Evolutionary conservation across 768 basidiomycete genomes (phyloP).

Genomic region (Daedaleopsis nitida): DNA sequence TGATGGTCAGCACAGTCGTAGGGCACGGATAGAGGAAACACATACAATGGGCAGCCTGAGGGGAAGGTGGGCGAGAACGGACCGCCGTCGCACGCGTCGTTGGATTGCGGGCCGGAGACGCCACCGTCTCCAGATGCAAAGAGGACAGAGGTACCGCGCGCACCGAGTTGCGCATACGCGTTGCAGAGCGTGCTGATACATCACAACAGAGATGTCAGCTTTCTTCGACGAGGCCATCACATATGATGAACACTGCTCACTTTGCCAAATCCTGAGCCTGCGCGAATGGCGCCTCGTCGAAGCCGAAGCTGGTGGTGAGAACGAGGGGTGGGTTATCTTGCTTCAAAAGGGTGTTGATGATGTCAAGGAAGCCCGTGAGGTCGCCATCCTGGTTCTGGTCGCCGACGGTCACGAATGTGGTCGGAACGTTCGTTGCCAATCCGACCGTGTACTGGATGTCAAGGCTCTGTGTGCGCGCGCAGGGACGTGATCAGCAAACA

Average conservation of each 20-base stretch:
- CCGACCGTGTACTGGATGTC: slow-evolving; percentile 42
- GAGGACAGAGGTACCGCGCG: slow-evolving; percentile 38
- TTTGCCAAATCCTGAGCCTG: slow-evolving; percentile 23
- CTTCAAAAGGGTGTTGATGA: slow-evolving; percentile 30
- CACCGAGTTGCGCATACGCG: slow-evolving; percentile 37
- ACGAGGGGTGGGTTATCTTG: slow-evolving; percentile 32
- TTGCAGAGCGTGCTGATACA: slow-evolving; percentile 34
- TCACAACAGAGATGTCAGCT: not conserved
- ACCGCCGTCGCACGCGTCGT: slow-evolving; percentile 43
- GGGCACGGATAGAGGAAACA: not conserved
- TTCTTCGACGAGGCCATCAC: not conserved
- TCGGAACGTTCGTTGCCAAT: slow-evolving; percentile 36
- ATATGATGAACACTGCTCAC: slow-evolving; percentile 21
- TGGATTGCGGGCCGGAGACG: slow-evolving; percentile 32
- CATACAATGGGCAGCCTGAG: slow-evolving; percentile 37
- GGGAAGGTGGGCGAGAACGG: slow-evolving; percentile 40
- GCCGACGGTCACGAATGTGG: slow-evolving; percentile 37
- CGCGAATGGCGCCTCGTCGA: slow-evolving; percentile 32
- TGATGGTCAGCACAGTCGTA: not conserved
- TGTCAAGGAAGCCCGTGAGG: slow-evolving; percentile 38
- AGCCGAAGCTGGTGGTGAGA: slow-evolving; percentile 38
- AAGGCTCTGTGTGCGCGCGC: slow-evolving; percentile 28
- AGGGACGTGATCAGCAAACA: slow-evolving; percentile 44
- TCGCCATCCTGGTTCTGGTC: slow-evolving; percentile 30
- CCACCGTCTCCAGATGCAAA: slow-evolving; percentile 43